These are phyloP conservation scores for Alternaria consortialis DNA, from an alignment of 2,329 filamentous ascomycete genomes.

Conservation along the genomic window DNA sequence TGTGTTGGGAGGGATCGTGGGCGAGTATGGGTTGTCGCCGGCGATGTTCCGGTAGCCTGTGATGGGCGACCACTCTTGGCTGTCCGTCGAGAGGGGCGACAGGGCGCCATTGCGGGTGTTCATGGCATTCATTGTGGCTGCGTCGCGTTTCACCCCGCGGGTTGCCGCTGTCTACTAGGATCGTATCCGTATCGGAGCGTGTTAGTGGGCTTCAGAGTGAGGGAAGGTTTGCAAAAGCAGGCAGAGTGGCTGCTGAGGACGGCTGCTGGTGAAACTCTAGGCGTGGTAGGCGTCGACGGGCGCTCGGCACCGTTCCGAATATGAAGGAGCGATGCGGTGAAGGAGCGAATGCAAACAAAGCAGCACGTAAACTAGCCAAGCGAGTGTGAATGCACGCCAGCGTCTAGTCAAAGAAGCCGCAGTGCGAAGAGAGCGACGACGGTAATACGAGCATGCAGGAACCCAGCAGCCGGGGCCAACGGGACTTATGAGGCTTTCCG, in stretches of 20 bases:
- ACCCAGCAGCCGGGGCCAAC: slow-evolving; percentile 17
- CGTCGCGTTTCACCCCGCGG: slow-evolving; percentile 35
- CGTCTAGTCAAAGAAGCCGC: slow-evolving; percentile 36
- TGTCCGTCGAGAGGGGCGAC: slow-evolving; percentile 52
- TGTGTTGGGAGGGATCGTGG: slow-evolving; percentile 45
- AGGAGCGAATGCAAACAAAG: slow-evolving; percentile 30
- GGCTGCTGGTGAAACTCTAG: slow-evolving; percentile 26
- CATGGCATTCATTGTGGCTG: slow-evolving; percentile 32
- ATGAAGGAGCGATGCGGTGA: slow-evolving; percentile 13
- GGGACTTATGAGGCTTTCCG: slow-evolving; percentile 23
- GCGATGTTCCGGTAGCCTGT: slow-evolving; percentile 49
- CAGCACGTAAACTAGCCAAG: slow-evolving; percentile 13
- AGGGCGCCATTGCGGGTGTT: slow-evolving; percentile 52
- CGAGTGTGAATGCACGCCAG: slow-evolving; percentile 29
- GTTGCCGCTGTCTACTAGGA: slow-evolving; percentile 34
- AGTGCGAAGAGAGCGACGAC: slow-evolving; percentile 21
- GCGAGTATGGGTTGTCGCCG: slow-evolving; percentile 52
- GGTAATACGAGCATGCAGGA: slow-evolving; percentile 2
- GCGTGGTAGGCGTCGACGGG: slow-evolving; percentile 24
- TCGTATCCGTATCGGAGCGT: slow-evolving; percentile 20
- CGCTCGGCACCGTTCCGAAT: slow-evolving; percentile 12
- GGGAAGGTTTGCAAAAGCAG: slow-evolving; percentile 12
- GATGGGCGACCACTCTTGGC: slow-evolving; percentile 54
- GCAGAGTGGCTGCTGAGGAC: slow-evolving; percentile 11
- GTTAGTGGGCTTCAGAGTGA: slow-evolving; percentile 12